A percentile compares a stretch with the other conserved stretches of the same genome.
Conservation (phyloP, 1,284 basidiomycete species). For the Earliella scabrosa region DNA sequence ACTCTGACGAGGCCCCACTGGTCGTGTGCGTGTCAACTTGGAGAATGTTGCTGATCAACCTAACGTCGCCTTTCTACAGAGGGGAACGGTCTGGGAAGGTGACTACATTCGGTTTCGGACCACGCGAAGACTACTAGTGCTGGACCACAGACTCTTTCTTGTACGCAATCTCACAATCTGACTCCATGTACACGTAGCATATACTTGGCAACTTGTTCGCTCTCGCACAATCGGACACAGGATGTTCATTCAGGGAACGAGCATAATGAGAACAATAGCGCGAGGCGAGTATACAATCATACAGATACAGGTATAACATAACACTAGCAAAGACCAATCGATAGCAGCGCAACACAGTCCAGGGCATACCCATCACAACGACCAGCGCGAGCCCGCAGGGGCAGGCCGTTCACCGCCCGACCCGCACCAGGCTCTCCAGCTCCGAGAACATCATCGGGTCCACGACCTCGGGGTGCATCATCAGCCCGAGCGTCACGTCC, state of each 20-base stretch:
- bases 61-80: constrained; percentile 4
- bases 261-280: not conserved
- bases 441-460: constrained; percentile 76
- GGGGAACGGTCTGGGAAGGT: constrained; percentile 29
- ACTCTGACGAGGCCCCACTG: constrained; percentile 54
- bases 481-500: constrained; percentile 63
- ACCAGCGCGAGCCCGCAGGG: no score
- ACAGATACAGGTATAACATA: constrained; percentile 29
- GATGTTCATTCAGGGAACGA: not conserved
- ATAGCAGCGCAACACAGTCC: constrained; percentile 6
- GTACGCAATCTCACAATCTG: no score
- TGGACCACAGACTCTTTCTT: no score
- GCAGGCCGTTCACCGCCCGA: constrained; percentile 19
- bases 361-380: not conserved
- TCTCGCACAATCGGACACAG: not conserved
- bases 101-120: constrained; percentile 16
- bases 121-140: not conserved
- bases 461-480: constrained; percentile 64
- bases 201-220: no score
- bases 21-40: constrained; percentile 55
- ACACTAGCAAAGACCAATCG: constrained; percentile 8
- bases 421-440: constrained; percentile 73
- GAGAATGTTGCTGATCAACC: not conserved
- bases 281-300: constrained; percentile 22
- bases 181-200: no score